Evolutionary conservation across 352 stramenopile genomes (phyloP), one percentile per base, ranked within the genome.

Genomic region (Pythium utonaiense): DNA sequence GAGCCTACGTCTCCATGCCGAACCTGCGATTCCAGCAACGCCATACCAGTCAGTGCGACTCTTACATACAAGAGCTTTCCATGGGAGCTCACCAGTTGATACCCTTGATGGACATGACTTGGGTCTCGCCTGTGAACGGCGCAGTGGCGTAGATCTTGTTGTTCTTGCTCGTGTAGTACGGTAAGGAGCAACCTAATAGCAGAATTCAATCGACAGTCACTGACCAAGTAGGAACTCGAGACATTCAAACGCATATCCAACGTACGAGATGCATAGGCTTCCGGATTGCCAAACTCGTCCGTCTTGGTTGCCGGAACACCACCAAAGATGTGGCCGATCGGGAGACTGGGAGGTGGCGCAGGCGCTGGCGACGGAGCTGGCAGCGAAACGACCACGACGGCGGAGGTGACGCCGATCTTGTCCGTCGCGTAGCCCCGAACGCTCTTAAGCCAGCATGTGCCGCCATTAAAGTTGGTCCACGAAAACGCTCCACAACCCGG

Each of bases 111-210:
- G 68, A 21, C 8, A 88, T 62, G 0, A 73, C 50, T 12, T 86
- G 68, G 22, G 76, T 70, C 5, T 70, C 75, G 13, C 77, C 77
- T 44, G 86, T 86, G 24, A 33, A 33, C 9, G 71, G 62, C 2
- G 74, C 72, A 4, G 87, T 61, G 14, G 70, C 80, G 31, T 74
- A 73, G 38, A 93, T 82, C 22, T 73, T 69, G 22, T 77, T 79
- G 38, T 90, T 80, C 53, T 88, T 88, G 66, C 77, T 90, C 36
- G 77, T 59, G 52, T 91, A 93, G 51, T 93, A 70, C 0, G 83
- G 83, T 6, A 88, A 69, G 33, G 83, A 67, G 48, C 82, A 92
- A 5, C 31, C 59, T 69, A 53, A 10, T 25, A 10, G 40, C 28
- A 28, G 22, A 9, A 10, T 9, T 6, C 30, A 25, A 40, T 16